phyloP scores from a whole-genome alignment of 2,329 filamentous ascomycete genomes.

The Magnaporthales sp. region DNA sequence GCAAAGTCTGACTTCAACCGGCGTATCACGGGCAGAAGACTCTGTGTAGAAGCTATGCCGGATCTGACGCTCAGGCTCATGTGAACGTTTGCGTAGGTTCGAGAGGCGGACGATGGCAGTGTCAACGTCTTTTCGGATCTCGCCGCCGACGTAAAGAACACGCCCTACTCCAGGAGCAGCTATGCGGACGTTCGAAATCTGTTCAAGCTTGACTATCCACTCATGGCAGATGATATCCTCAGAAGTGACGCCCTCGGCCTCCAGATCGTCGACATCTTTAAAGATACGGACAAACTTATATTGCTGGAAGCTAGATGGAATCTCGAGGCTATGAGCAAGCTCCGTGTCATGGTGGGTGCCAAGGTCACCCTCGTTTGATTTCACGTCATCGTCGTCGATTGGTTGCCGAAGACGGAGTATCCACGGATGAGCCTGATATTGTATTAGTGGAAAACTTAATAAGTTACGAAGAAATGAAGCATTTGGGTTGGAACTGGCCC shows the following conservation, averaged over 20 bases:
- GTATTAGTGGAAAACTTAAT: neutral
- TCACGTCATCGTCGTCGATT: neutral
- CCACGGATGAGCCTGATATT: neutral
- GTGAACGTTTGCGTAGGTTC: conserved; percentile 11
- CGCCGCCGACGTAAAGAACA: conserved; percentile 13
- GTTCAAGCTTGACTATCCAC: conserved; percentile 8
- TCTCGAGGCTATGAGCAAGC: neutral
- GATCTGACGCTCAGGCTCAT: neutral
- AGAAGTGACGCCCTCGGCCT: conserved; percentile 9
- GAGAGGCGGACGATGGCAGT: conserved; percentile 10
- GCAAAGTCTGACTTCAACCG: conserved; percentile 18
- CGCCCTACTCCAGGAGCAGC: conserved; percentile 8
- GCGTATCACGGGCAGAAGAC: conserved; percentile 8
- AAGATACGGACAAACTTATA: conserved; percentile 10
- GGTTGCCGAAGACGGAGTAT: neutral
- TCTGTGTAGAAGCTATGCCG: conserved; percentile 18
- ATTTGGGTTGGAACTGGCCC: neutral
- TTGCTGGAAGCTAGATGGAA: neutral
- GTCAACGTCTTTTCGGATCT: neutral
- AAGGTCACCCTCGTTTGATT: neutral
- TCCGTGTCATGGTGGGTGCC: neutral
- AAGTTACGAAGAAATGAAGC: neutral
- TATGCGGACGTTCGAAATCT: conserved; percentile 7
- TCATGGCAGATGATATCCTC: conserved; percentile 9
- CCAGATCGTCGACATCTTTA: conserved; percentile 15